Evolutionary conservation across 345 rosid species (phyloP).

Genomic region (Populus davidiana): DNA sequence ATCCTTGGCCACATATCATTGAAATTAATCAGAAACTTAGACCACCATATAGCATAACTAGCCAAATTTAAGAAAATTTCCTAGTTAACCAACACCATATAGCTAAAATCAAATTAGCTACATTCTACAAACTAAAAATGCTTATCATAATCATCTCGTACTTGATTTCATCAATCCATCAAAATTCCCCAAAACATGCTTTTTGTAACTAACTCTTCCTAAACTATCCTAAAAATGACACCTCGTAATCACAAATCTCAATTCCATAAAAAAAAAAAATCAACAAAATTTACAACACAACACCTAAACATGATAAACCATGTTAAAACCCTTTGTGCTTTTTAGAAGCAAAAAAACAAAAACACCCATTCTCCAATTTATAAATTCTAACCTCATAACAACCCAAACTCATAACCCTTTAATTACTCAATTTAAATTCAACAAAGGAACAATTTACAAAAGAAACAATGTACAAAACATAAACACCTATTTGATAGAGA

Average conservation of each 20-base stretch:
- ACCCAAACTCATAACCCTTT: neutral
- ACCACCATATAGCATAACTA: neutral
- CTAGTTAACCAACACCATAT: neutral
- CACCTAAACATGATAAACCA: neutral
- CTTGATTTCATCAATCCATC: neutral
- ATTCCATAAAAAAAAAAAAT: neutral
- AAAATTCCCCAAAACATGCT: neutral
- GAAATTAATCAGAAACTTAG: neutral
- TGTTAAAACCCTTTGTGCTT: neutral
- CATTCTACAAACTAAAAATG: neutral
- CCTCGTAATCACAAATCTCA: neutral
- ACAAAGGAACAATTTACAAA: neutral
- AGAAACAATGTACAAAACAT: neutral
- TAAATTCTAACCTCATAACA: neutral
- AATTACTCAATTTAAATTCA: neutral
- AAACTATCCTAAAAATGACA: neutral
- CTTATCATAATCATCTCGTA: neutral
- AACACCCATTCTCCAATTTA: neutral
- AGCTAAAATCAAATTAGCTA: neutral
- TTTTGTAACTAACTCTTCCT: neutral
- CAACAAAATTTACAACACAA: neutral
- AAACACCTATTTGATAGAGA: neutral
- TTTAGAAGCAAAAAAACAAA: neutral
- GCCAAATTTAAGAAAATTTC: neutral
- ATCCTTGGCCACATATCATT: neutral